Evolutionary conservation across 1,139 yeast genomes (phyloP), one percentile per base, ranked within the genome.

Genomic region (Hyphopichia burtonii): DNA sequence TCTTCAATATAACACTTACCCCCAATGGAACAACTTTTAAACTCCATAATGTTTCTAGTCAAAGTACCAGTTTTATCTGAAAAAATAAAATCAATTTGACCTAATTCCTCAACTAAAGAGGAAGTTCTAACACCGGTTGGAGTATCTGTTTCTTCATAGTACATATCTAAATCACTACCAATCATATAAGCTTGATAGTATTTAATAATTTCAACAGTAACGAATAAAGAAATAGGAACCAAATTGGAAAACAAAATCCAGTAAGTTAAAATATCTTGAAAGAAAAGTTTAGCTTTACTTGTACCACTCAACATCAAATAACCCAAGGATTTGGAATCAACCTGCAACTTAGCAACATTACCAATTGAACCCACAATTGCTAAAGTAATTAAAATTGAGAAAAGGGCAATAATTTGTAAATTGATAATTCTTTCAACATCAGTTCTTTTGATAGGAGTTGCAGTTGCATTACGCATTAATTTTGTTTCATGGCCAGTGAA

Each of bases 401-500:
- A 93, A 46, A 94, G 70, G 1, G 93, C 96, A 49, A 93, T 71
- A 55, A 93, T 93, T 62, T 94, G 99, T 54, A 88, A 67, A 61
- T 94, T 94, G 51, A 94, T 91, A 65, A 91, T 88, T 63, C 96
- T 81, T 68, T 94, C 99, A 12, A 94, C 98, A 22, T 96, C 96
- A 1, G 99, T 94, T 56, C 96, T 78, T 60, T 94, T 94, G 55
- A 94, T 94, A 4, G 99, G 99, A 1, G 99, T 85, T 3, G 99
- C 97, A 2, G 98, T 91, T 12, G 99, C 99, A 67, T 94, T 94
- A 59, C 99, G 81, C 99, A 94, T 93, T 50, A 94, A 75, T 58
- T 94, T 94, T 0, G 99, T 93, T 66, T 94, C 99, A 61, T 94
- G 99, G 22, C 99, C 99, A 0, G 99, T 94, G 60, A 93, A 94